Conservation (phyloP, 108 stramenopile genomes). For the Skeletonema costatum region DNA sequence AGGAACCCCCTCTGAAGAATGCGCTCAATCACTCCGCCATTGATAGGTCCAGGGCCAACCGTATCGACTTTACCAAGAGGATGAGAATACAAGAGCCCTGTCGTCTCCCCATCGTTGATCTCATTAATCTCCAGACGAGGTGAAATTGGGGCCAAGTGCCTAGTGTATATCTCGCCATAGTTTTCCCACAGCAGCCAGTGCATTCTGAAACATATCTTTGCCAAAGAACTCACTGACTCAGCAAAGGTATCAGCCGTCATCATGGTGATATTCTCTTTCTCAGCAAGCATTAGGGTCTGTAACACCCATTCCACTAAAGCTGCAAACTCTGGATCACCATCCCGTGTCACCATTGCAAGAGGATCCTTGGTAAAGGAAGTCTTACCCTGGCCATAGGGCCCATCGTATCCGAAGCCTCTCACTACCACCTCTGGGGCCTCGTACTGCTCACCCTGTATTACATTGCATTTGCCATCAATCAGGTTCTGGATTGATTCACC, state of each 20-base stretch:
- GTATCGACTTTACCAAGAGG: slow-evolving; percentile 29
- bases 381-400: neutral
- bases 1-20: slow-evolving; percentile 36
- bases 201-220: too few species aligned
- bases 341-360: slow-evolving; percentile 12
- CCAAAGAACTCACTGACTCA: neutral
- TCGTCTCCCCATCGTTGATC: slow-evolving; percentile 32
- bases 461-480: neutral
- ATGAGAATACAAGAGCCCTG: slow-evolving; percentile 38
- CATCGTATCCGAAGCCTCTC: slow-evolving; percentile 16
- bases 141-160: slow-evolving; percentile 20
- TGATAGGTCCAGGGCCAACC: neutral
- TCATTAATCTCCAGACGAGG: slow-evolving; percentile 20
- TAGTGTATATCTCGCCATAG: slow-evolving; percentile 43
- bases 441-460: slow-evolving; percentile 7
- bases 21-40: slow-evolving; percentile 2
- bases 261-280: slow-evolving; percentile 24
- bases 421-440: slow-evolving; percentile 11
- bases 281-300: slow-evolving; percentile 27
- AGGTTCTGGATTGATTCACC: neutral
- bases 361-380: slow-evolving; percentile 14
- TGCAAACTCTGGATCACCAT: slow-evolving; percentile 10
- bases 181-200: slow-evolving; percentile 35
- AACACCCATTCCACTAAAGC: slow-evolving; percentile 40
- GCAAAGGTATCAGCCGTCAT: neutral